Evolutionary conservation across 768 basidiomycete genomes (phyloP).

Genomic region (Paxillus ammoniavirescens): DNA sequence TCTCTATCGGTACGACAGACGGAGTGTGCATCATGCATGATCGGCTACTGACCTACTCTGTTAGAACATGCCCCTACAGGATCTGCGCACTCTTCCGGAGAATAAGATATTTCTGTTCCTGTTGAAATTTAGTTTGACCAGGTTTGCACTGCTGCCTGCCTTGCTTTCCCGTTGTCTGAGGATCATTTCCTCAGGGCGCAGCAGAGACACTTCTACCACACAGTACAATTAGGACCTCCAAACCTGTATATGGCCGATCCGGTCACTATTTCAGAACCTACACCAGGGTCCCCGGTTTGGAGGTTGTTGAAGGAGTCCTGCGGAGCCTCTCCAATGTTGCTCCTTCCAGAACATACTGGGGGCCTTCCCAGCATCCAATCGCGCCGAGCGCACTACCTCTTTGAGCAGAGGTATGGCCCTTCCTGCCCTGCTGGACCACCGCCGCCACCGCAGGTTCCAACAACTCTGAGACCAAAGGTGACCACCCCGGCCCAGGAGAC

Average conservation of each 20-base stretch:
- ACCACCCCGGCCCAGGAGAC: neutral
- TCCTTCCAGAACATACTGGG: neutral
- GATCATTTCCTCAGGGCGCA: neutral
- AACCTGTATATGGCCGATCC: constrained; percentile 1
- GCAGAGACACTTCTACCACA: constrained; percentile 2
- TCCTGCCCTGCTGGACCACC: neutral
- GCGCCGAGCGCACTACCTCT: neutral
- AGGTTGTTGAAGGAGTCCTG: constrained; percentile 6
- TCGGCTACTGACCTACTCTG: neutral
- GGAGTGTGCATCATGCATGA: too few relatives aligned
- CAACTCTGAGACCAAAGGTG: neutral
- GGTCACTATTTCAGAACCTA: neutral
- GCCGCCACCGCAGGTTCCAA: neutral
- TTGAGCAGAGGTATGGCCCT: neutral
- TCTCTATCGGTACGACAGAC: too few relatives aligned
- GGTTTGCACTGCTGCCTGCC: neutral
- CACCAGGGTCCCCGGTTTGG: neutral
- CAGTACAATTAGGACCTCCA: neutral
- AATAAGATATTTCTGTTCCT: neutral
- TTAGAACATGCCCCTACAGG: neutral
- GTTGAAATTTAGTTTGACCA: neutral
- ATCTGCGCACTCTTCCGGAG: neutral
- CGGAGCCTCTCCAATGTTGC: neutral
- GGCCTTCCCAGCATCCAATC: neutral
- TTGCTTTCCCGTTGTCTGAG: neutral